Percentiles rank a stretch among this genome's conserved stretches.
These are phyloP conservation scores for Silene vulgaris DNA, from an alignment of 179 eudicot genomes.

Conservation along the genomic window DNA sequence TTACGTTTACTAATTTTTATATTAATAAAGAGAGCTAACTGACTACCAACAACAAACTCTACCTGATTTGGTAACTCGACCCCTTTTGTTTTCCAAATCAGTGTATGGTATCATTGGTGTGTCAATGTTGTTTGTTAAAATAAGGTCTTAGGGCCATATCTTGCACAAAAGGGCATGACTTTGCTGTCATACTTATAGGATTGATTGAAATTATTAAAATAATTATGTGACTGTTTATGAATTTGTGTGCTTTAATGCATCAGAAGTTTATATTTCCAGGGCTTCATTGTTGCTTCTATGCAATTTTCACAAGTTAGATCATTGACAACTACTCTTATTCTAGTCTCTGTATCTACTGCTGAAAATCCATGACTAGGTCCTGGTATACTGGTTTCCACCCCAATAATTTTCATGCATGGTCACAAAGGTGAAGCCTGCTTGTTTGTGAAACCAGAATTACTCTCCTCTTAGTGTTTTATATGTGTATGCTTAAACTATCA, in stretches of 20 bases:
- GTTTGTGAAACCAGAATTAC: conserved; percentile 11
- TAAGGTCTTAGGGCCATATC: neutral
- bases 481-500: neutral
- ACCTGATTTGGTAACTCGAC: neutral
- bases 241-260: neutral
- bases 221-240: neutral
- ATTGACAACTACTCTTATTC: neutral
- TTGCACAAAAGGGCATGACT: neutral
- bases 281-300: neutral
- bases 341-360: neutral
- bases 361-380: conserved; percentile 6
- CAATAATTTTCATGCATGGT: conserved; percentile 7
- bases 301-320: neutral
- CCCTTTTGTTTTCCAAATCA: neutral
- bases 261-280: neutral
- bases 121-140: neutral
- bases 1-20: neutral
- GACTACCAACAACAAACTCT: conserved; percentile 1
- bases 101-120: neutral
- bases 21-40: neutral
- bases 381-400: conserved; percentile 7
- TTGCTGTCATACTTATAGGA: neutral
- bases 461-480: neutral
- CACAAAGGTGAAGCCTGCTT: neutral
- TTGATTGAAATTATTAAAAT: neutral